Evolutionary conservation across 2,329 filamentous ascomycete genomes (phyloP).

Genomic region (Reticulascus tulasneorum): DNA sequence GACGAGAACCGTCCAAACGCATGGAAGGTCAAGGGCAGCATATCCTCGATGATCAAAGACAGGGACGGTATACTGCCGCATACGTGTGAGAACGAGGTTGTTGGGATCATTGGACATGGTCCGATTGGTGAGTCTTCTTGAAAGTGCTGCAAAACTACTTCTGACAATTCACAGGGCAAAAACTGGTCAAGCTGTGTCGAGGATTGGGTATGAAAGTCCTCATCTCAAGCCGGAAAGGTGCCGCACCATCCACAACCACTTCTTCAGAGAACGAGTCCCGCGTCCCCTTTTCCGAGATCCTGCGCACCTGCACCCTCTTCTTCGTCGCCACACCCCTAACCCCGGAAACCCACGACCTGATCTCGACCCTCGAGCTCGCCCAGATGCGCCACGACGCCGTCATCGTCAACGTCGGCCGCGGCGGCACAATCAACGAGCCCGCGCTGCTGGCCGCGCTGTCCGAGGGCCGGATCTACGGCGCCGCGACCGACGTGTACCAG

Average conservation of each 20-base stretch:
- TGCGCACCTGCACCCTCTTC: constrained; percentile 18
- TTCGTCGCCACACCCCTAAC: constrained; percentile 20
- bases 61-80: constrained; percentile 18
- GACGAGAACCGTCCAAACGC: constrained; percentile 6
- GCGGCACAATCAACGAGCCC: constrained; percentile 29
- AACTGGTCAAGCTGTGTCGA: constrained; percentile 16
- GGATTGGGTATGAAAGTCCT: constrained; percentile 19
- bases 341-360: constrained; percentile 15
- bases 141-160: not conserved
- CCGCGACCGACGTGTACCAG: constrained; percentile 29
- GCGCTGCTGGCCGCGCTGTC: constrained; percentile 26
- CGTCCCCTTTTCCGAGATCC: constrained; percentile 15
- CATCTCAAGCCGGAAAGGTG: constrained; percentile 18
- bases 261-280: not conserved
- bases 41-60: constrained; percentile 14
- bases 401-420: constrained; percentile 25
- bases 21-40: constrained; percentile 14
- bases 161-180: constrained; percentile 10
- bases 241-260: not conserved
- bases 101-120: constrained; percentile 23
- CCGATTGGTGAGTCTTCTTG: constrained; percentile 10
- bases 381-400: constrained; percentile 19
- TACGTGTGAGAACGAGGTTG: constrained; percentile 21
- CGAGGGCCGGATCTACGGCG: constrained; percentile 25
- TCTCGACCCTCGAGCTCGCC: constrained; percentile 14